These are phyloP conservation scores for Penicillium corylophilum DNA, from an alignment of 2,329 filamentous ascomycete genomes.

Conservation along the genomic window DNA sequence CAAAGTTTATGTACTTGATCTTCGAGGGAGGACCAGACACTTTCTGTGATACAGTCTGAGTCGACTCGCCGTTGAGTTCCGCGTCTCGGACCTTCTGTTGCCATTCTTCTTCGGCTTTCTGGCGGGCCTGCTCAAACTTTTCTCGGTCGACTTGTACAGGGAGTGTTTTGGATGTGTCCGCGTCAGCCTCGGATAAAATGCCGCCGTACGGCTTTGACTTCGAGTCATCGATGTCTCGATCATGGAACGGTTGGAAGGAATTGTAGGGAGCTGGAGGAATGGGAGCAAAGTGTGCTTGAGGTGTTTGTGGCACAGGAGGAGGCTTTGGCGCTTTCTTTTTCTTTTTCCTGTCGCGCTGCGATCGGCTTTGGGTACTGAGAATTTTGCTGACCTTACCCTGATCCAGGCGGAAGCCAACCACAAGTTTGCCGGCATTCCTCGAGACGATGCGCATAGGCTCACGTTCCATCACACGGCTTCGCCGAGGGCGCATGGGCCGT, in stretches of 20 bases:
- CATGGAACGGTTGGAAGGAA: constrained; percentile 83
- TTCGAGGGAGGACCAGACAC: constrained; percentile 84
- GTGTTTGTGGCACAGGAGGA: constrained; percentile 40
- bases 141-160: constrained; percentile 77
- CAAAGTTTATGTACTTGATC: constrained; percentile 98
- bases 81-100: constrained; percentile 63
- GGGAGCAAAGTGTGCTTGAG: constrained; percentile 59
- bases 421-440: constrained; percentile 47
- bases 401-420: constrained; percentile 61
- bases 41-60: constrained; percentile 68
- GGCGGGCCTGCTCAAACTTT: constrained; percentile 84
- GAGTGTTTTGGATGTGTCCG: constrained; percentile 85
- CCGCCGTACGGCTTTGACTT: constrained; percentile 96
- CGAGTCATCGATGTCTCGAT: constrained; percentile 82
- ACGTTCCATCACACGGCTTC: constrained; percentile 49
- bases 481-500: constrained; percentile 63
- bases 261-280: constrained; percentile 65
- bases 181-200: constrained; percentile 83
- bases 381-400: constrained; percentile 61
- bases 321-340: constrained; percentile 46
- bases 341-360: constrained; percentile 48
- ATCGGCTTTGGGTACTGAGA: constrained; percentile 58
- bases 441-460: constrained; percentile 41
- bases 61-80: constrained; percentile 64
- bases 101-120: constrained; percentile 91